Evolutionary conservation across 306 rosid genomes (phyloP).

Genomic region (Medicago lupulina): DNA sequence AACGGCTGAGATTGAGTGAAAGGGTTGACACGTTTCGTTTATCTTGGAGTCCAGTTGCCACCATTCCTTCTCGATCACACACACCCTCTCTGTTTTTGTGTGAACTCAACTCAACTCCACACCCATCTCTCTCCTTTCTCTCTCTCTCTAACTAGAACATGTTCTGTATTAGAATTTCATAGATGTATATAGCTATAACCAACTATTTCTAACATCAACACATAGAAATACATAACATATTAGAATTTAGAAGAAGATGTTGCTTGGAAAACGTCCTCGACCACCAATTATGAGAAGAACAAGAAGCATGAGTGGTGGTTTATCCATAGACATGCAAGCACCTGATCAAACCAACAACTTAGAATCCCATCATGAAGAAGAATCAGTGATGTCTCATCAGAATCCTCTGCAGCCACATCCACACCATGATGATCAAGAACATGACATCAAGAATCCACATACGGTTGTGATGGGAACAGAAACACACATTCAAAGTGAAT

Average conservation of each 20-base stretch:
- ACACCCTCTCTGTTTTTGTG: neutral
- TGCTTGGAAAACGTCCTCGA: conserved; percentile 72
- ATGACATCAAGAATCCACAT: conserved; percentile 32
- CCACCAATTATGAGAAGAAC: conserved; percentile 66
- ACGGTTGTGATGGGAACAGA: neutral
- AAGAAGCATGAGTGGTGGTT: conserved; percentile 67
- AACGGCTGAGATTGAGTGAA: conserved; percentile 66
- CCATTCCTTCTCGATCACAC: conserved; percentile 48
- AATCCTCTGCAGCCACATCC: neutral
- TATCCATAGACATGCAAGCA: conserved; percentile 45
- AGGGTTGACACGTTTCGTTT: conserved; percentile 46
- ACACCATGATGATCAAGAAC: neutral
- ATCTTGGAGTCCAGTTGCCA: conserved; percentile 46
- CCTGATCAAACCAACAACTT: conserved; percentile 2
- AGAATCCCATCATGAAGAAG: conserved; percentile 39
- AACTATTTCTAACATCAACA: neutral
- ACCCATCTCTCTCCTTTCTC: conserved; percentile 14
- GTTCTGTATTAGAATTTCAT: neutral
- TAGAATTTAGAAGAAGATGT: conserved; percentile 51
- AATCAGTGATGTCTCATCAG: conserved; percentile 2
- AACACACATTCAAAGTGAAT: neutral
- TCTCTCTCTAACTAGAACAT: neutral
- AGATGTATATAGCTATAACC: neutral
- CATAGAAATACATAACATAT: neutral
- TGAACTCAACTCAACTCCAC: conserved; percentile 15